A percentile compares a stretch with the other conserved stretches of the same genome.
phyloP scores from a whole-genome alignment of 2,329 filamentous ascomycete species.

The Aureobasidium namibiae region DNA sequence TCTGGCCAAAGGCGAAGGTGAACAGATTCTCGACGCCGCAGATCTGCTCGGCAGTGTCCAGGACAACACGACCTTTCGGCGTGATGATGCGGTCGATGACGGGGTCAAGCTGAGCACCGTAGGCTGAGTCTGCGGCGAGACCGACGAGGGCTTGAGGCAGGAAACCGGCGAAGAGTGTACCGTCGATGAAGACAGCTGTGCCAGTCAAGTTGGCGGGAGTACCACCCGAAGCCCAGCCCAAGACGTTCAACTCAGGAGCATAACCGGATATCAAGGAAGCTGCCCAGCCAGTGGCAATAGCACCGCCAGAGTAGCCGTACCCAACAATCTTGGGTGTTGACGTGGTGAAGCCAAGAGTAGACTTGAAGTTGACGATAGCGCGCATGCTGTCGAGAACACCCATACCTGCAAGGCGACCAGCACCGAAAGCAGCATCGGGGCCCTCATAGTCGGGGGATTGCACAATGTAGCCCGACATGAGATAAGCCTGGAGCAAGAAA shows the following conservation, averaged over 20 bases:
- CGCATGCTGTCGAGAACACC: constrained; percentile 24
- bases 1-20: constrained; percentile 18
- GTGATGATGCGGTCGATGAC: constrained; percentile 18
- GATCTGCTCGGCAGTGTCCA: constrained; percentile 18
- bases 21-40: constrained; percentile 19
- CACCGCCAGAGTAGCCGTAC: constrained; percentile 23
- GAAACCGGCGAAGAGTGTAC: constrained; percentile 22
- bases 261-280: constrained; percentile 22
- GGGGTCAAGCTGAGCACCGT: constrained; percentile 18
- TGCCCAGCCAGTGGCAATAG: constrained; percentile 22
- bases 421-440: constrained; percentile 19
- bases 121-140: constrained; percentile 18
- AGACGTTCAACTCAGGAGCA: constrained; percentile 23
- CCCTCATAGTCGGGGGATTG: constrained; percentile 23
- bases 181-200: constrained; percentile 20
- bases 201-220: constrained; percentile 34
- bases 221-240: constrained; percentile 25
- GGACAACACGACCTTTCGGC: constrained; percentile 15
- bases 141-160: constrained; percentile 20
- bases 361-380: constrained; percentile 17
- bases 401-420: constrained; percentile 20
- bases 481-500: constrained; percentile 14
- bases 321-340: constrained; percentile 8
- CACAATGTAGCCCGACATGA: constrained; percentile 21
- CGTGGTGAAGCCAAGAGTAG: neutral